Conservation (phyloP, 306 rosid genomes). For the Casuarina cunninghamiana region DNA sequence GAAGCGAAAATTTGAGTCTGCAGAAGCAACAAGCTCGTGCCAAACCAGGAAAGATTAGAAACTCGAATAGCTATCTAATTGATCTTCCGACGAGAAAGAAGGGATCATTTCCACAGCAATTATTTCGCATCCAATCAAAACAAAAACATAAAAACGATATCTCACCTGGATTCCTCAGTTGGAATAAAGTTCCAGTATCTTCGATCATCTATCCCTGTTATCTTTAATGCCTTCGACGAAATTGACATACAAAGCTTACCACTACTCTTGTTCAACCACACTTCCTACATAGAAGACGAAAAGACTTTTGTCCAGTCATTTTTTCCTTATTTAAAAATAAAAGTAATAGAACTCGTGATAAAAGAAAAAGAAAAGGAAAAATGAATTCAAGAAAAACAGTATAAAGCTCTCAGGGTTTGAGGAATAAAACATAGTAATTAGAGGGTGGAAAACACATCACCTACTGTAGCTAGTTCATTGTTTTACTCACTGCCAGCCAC, state of each 20-base stretch:
- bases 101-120: background rate
- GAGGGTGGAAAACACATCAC: too few relatives aligned
- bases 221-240: slow-evolving; percentile 68
- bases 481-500: background rate
- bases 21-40: background rate
- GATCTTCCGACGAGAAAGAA: background rate
- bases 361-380: background rate
- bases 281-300: slow-evolving; percentile 40
- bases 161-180: slow-evolving; percentile 83
- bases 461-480: background rate
- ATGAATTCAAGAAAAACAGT: too few relatives aligned
- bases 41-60: background rate
- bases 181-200: slow-evolving; percentile 82
- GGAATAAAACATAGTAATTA: too few relatives aligned
- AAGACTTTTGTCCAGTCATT: background rate
- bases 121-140: background rate
- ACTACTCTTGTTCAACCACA: slow-evolving; percentile 62
- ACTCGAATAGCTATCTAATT: background rate
- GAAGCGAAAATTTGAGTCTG: background rate
- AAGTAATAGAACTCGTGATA: background rate
- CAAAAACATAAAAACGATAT: background rate
- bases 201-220: slow-evolving; percentile 87
- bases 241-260: slow-evolving; percentile 61
- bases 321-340: background rate
- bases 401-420: too few relatives aligned